A percentile compares a stretch with the other conserved stretches of the same genome.
phyloP scores from a whole-genome alignment of 2,329 filamentous ascomycete species.

The Periconia macrospinosa region DNA sequence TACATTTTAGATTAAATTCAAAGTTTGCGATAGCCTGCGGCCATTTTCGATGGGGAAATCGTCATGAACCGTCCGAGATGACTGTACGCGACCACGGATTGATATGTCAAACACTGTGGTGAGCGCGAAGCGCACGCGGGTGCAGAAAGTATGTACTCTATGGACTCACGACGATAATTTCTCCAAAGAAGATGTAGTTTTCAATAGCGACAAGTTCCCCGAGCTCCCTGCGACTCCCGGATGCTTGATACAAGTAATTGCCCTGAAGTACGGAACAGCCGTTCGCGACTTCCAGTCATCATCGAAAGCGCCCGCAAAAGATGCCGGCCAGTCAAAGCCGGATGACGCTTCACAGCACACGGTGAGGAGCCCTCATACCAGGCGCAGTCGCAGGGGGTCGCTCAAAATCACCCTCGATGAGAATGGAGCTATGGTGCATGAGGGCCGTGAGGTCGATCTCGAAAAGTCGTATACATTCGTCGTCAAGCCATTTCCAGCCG shows the following conservation, averaged over 20 bases:
- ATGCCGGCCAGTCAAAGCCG: slow-evolving; percentile 32
- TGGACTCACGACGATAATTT: slow-evolving; percentile 73
- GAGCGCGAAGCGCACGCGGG: slow-evolving; percentile 25
- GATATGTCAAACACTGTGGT: slow-evolving; percentile 35
- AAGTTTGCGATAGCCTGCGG: too few species aligned
- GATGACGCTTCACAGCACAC: slow-evolving; percentile 18
- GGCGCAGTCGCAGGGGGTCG: slow-evolving; percentile 31
- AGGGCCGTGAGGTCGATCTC: slow-evolving; percentile 35
- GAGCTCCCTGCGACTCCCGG: slow-evolving; percentile 65
- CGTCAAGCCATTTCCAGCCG: slow-evolving; percentile 36
- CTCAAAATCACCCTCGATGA: slow-evolving; percentile 42
- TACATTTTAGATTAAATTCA: too few species aligned
- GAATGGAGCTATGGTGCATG: slow-evolving; percentile 35
- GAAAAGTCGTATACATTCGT: slow-evolving; percentile 45
- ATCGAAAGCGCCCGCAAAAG: slow-evolving; percentile 24
- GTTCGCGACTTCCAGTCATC: slow-evolving; percentile 50
- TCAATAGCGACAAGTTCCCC: slow-evolving; percentile 73
- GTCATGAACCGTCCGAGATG: too few species aligned
- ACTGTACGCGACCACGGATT: background rate
- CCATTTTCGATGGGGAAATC: too few species aligned
- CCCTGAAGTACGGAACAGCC: slow-evolving; percentile 57
- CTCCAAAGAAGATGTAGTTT: slow-evolving; percentile 74
- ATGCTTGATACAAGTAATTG: slow-evolving; percentile 72
- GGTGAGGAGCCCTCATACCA: slow-evolving; percentile 15
- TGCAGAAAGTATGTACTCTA: slow-evolving; percentile 51